Evolutionary conservation across 75 land plant genomes (phyloP).

Genomic region (Adiantum capillusveneris): DNA sequence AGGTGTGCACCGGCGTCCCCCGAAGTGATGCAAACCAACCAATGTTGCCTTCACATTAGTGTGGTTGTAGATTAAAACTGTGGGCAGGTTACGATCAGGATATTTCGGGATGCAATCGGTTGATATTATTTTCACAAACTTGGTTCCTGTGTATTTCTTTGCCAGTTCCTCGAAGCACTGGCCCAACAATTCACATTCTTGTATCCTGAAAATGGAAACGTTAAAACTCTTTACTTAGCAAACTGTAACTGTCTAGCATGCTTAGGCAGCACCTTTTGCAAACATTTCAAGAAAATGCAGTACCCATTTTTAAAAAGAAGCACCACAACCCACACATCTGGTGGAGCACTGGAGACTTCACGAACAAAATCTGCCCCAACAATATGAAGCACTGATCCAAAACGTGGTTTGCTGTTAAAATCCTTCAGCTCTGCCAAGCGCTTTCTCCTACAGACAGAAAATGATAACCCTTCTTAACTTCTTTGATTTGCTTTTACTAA

Average conservation of each 20-base stretch:
- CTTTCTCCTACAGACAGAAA: conserved; percentile 56
- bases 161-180: conserved; percentile 82
- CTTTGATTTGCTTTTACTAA: too few species aligned
- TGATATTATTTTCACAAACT: conserved; percentile 95
- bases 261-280: background rate
- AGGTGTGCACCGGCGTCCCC: conserved; percentile 68
- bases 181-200: conserved; percentile 64
- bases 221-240: too few species aligned
- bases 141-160: conserved; percentile 69
- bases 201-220: conserved; percentile 41
- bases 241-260: too few species aligned
- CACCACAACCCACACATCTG: conserved; percentile 95
- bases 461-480: background rate
- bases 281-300: background rate
- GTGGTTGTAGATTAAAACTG: conserved; percentile 73
- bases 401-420: conserved; percentile 46
- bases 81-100: conserved; percentile 88
- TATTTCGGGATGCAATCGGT: conserved; percentile 95
- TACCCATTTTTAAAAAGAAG: conserved; percentile 91
- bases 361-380: conserved; percentile 78
- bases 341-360: conserved; percentile 88
- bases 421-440: conserved; percentile 74
- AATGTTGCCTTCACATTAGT: conserved; percentile 77
- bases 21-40: conserved; percentile 76
- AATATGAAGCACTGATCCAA: conserved; percentile 76